Base-by-base conservation (phyloP, 2,329 filamentous ascomycete species). In the Lasiodiplodia citricola region DNA sequence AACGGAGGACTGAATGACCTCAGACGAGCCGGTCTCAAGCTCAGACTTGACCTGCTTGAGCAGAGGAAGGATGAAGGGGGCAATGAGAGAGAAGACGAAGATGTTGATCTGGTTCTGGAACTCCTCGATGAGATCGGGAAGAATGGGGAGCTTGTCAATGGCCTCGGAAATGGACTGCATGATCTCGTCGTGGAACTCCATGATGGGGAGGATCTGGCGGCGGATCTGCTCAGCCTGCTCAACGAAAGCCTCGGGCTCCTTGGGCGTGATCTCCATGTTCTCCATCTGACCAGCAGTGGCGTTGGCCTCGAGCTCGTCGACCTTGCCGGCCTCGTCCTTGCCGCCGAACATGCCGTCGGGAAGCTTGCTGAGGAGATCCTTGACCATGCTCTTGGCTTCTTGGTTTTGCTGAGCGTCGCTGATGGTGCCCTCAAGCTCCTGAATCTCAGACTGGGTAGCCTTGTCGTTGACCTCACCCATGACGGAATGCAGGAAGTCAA, bases 401-500 rank as follows among this genome's bases (percentile, higher is more conserved):
- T 87, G 85, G 74, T 88, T 87, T 66, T 88, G 85, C 76, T 87
- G 80, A 7, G 86, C 86, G 31, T 87, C 79, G 41, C 91, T 80
- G 58, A 97, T 90, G 21, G 92, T 91, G n/a, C 91, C 91, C 80
- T 97, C 92, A 13, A 97, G 89, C 75, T 94, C 90, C 76, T 96
- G 88, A 67, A 98, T 90, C 78, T 98, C 95, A 70, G 92, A 96
- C 78, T 97, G 94, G 37, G 91, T 94, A 70, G 94, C 84, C 83
- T 97, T 97, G 80, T 97, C 94, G 50, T 91, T 92, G 64, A 97
- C 88, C 73, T 90, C 88, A 67, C 88, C 88, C 72, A 89, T 92
- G 37, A 97, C 94, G 0, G 92, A 96, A 82, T 97, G 93, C 70
- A 97, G 83, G 82, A 97, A 97, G 76, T 97, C 95, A 16, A 97